A percentile compares a stretch with the other conserved stretches of the same genome.
phyloP scores from a whole-genome alignment of 768 basidiomycete species.

The Calocera viscosa region DNA sequence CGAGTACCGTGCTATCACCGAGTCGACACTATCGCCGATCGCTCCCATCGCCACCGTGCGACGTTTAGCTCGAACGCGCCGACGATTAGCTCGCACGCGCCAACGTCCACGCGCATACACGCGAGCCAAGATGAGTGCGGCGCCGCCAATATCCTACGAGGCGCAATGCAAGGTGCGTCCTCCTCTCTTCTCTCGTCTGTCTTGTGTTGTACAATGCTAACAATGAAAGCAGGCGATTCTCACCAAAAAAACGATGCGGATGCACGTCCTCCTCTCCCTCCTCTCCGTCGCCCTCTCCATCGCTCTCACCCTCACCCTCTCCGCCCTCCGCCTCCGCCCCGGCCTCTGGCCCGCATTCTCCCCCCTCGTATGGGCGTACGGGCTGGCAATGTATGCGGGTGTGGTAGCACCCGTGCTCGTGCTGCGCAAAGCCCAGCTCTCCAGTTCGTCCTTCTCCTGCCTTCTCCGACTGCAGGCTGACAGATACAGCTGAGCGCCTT shows the following conservation, averaged over 20 bases:
- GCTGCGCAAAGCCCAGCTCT: neutral
- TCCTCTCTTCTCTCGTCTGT: neutral
- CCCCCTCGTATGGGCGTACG: neutral
- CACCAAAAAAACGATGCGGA: neutral
- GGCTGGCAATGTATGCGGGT: neutral
- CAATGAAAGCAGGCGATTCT: neutral
- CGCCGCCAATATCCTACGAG: neutral
- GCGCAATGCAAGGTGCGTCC: neutral
- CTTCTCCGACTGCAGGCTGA: neutral
- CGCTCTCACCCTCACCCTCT: neutral
- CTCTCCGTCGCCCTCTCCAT: neutral
- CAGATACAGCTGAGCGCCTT: neutral
- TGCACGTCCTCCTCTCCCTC: slow-evolving; percentile 1
- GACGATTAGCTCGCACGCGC: too few species aligned
- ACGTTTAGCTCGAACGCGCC: too few species aligned
- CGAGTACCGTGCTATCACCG: too few species aligned
- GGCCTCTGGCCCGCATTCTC: neutral
- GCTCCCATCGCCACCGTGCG: too few species aligned
- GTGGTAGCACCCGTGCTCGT: neutral
- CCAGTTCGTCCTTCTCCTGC: neutral
- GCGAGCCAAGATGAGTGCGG: neutral
- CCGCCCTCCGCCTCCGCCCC: neutral
- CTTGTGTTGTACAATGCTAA: neutral
- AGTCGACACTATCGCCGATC: too few species aligned
- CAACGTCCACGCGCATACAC: too few species aligned